A percentile compares a stretch with the other conserved stretches of the same genome.
These are phyloP conservation scores for Leptomonas pyrrhocoris DNA, from an alignment of 208 protist genomes.

Conservation along the genomic window DNA sequence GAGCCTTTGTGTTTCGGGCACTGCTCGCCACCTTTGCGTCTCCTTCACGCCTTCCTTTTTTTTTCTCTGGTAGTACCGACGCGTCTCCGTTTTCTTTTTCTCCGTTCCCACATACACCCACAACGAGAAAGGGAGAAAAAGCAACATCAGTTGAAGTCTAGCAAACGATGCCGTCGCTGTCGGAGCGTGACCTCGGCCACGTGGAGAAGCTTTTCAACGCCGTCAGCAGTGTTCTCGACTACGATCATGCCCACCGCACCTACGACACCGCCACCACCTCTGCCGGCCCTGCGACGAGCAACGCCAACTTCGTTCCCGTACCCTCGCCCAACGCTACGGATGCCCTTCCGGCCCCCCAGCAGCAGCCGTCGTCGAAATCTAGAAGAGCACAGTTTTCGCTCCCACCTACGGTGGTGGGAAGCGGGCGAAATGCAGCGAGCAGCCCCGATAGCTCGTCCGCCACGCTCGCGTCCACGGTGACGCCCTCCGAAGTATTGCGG, in stretches of 20 bases:
- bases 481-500: constrained; percentile 28
- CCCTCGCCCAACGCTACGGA: too few relatives aligned
- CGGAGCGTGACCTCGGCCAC: constrained; percentile 58
- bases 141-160: neutral
- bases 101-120: too few relatives aligned
- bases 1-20: too few relatives aligned
- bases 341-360: too few relatives aligned
- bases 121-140: neutral
- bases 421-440: neutral
- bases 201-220: constrained; percentile 74
- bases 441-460: neutral
- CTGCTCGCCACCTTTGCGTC: too few relatives aligned
- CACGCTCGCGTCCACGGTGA: constrained; percentile 1
- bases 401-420: neutral
- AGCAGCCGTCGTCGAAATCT: too few relatives aligned
- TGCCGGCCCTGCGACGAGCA: neutral
- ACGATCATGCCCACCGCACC: constrained; percentile 16
- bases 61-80: too few relatives aligned
- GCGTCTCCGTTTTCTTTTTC: too few relatives aligned
- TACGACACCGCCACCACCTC: neutral
- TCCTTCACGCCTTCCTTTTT: too few relatives aligned
- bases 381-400: too few relatives aligned
- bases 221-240: constrained; percentile 44
- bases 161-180: constrained; percentile 45
- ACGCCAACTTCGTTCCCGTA: neutral